Base-by-base conservation (phyloP, 2,329 filamentous ascomycete species). In the Fusarium sp. region DNA sequence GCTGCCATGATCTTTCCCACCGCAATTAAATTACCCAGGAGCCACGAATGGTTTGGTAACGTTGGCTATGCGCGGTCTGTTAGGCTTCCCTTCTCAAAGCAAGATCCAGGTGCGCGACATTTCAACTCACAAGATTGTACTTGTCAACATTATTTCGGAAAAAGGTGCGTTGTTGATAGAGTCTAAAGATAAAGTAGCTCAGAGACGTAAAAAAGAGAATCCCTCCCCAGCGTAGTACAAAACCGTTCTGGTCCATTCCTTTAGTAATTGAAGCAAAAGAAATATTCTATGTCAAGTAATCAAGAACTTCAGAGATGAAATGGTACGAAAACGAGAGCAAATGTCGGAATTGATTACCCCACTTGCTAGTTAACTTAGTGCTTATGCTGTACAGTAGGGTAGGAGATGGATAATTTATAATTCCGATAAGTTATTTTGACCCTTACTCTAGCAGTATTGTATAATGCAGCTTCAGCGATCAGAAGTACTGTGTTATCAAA, bases 1-100 rank as follows among this genome's bases (percentile, higher is more conserved):
- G 41, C 54, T 18, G 7, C 20, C 48, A 58, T 55, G 16, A 58
- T 58, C 28, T 42, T 14, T 13, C 55, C 47, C 12, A 58, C 55
- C 2, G 32, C 18, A 18, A 58, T 32, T 6, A 58, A 27, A 12
- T 55, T 42, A 4, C 55, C 55, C 20, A 58, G 34, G 4, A 58
- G 34, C 55, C 55, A 58, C 14, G 48, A 58, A 37, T 58, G 48
- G 4, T 8, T 28, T 1, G 55, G 55, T 9, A 58, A 16, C 3
- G 55, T 25, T 4, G 48, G 55, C 55, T 55, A 5, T 9, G 10
- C 11, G 7, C 9, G 1, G 6, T 32, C 0, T 54, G 13, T 20
- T 2, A 48, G n/a, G 18, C 25, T 21, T n/a, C 9, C 9, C 6
- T 4, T 40, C 3, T 6, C 7, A 16, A 4, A 7, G 4, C 4